Evolutionary conservation across 495 filamentous ascomycete genomes (phyloP), one percentile per base, ranked within the genome.

Genomic region (Trichoderma erinaceum): DNA sequence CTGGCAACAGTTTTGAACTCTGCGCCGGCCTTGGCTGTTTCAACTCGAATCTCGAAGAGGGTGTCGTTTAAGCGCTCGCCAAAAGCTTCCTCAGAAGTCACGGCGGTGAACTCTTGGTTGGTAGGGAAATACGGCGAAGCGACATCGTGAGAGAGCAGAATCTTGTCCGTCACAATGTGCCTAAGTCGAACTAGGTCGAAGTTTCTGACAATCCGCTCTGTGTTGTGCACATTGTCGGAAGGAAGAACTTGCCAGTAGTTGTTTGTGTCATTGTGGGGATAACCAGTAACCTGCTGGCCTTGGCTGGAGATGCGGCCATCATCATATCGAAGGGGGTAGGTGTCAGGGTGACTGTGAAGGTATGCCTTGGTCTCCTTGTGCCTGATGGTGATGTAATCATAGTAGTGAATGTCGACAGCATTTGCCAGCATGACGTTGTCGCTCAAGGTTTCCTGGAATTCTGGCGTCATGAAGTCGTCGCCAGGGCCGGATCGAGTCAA

Each of bases 291-390:
- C 78, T 99, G 95, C 80, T 99, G 95, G 69, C 92, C 92, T 80
- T 99, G 95, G 76, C 92, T 96, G 32, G 95, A 98, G 71, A 99
- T 92, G 74, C 95, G 90, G 41, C 95, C 95, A 78, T 99, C 95
- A 69, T 99, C 95, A 73, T 99, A 99, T 69, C 95, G 89, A 50
- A 98, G 83, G 41, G 95, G 95, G 74, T 99, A 99, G 68, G 77
- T 86, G 64, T 96, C 92, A 7, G 86, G 82, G 79, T 99, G 95
- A 74, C 93, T 97, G 83, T 99, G 95, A 48, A 99, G 87, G 74
- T 92, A 96, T 4, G 91, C 88, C 78, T 96, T 96, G 75, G 95
- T 98, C 73, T 99, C 95, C 83, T 98, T 99, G 81, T 99, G 95
- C 68, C 88, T 86, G 70, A 99, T 83, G 21, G 90, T 89, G 71